Conservation (phyloP, 768 basidiomycete genomes). For the Sarcomyxa edulis region DNA sequence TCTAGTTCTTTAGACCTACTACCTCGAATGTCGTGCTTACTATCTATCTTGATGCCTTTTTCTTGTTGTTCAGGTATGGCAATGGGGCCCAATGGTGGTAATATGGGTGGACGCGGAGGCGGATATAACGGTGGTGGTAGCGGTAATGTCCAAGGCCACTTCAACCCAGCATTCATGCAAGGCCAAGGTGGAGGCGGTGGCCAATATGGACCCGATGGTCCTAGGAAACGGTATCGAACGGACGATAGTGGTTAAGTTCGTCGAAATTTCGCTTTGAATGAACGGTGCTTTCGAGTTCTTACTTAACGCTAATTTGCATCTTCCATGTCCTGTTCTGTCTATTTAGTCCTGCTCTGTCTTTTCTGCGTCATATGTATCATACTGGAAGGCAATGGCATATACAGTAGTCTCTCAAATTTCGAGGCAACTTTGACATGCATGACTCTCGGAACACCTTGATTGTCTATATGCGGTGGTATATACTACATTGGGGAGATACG, state of each 20-base stretch:
- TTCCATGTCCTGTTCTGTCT: too few relatives aligned
- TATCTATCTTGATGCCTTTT: slow-evolving; percentile 14
- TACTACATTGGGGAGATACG: too few relatives aligned
- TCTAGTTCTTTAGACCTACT: slow-evolving; percentile 19
- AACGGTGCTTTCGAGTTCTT: too few relatives aligned
- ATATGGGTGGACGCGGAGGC: slow-evolving; percentile 40
- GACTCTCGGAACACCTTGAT: too few relatives aligned
- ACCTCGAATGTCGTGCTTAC: slow-evolving; percentile 36
- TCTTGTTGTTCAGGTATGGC: slow-evolving; percentile 38
- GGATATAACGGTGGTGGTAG: slow-evolving; percentile 38
- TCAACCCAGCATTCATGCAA: slow-evolving; percentile 72
- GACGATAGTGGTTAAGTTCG: slow-evolving; percentile 38
- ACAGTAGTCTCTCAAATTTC: too few relatives aligned
- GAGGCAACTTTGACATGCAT: too few relatives aligned
- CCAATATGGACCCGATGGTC: slow-evolving; percentile 36
- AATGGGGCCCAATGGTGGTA: slow-evolving; percentile 37
- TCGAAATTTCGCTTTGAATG: background rate
- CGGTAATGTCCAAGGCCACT: slow-evolving; percentile 50
- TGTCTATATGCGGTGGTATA: too few relatives aligned
- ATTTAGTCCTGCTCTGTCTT: too few relatives aligned
- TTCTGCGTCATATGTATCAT: too few relatives aligned
- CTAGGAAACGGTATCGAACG: slow-evolving; percentile 49
- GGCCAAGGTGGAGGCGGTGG: slow-evolving; percentile 29
- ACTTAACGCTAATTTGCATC: too few relatives aligned
- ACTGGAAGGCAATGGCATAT: too few relatives aligned